Base-by-base conservation (phyloP, 1,284 basidiomycete genomes). In the Pseudozyma pruni region DNA sequence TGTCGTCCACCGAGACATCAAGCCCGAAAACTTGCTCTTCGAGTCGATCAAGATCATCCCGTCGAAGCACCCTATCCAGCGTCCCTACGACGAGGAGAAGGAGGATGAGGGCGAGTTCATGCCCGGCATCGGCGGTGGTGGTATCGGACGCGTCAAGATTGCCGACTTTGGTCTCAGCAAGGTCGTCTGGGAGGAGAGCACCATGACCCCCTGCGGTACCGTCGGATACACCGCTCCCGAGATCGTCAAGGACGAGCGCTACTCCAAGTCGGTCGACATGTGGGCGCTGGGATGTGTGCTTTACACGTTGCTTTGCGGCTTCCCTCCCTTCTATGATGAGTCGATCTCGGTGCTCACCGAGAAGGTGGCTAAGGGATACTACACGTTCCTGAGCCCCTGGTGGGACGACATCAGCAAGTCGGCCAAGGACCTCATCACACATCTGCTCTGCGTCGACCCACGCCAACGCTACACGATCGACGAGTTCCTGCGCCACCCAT, bases 161-260 rank as follows among this genome's bases (percentile, higher is more conserved):
- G 96, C 96, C 68, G 96, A 99, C 83, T 99, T 99, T 82, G 96
- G 96, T 44, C 86, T 99, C 43, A 93, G 91, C 75, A 99, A 99
- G 85, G 90, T 98, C 53, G 93, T 99, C 5, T 99, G 96, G 96
- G 91, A 96, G 81, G 93, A 98, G 83, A 90, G 96, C 83, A 99
- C 96, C 10, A 96, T 94, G 91, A 99, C 96, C 23, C 96, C 96
- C 19, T 99, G 96, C 80, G 96, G 96, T 29, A 99, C 96, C 1
- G 95, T 98, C 25, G 96, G 96, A 5, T 99, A 99, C 85, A 98
- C 96, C 3, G 96, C 96, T 4, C 96, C 96, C 2, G 96, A 99
- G 84, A 99, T 99, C 70, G 96, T 99, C 79, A 98, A 98, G 85
- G 96, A 98, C 83, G 94, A 99, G 85, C 88, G 95, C 23, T 99